Base-by-base conservation (phyloP, 2,329 filamentous ascomycete genomes). In the Ophiosphaerella korrae region DNA sequence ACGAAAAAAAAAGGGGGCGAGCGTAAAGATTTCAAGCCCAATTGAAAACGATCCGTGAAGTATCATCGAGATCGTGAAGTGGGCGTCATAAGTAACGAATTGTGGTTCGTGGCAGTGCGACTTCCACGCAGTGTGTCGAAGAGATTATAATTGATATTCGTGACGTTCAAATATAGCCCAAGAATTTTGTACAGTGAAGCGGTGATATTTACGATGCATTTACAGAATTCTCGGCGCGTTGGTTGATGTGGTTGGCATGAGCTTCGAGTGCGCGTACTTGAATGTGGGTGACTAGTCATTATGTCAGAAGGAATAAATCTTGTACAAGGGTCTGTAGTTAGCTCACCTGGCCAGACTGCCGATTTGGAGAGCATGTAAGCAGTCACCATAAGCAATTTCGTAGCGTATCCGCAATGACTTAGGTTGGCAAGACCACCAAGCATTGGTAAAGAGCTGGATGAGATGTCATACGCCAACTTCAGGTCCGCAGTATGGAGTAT, bases 271-370 rank as follows among this genome's bases (percentile, higher is more conserved):
- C 85, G 53, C 82, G 82, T 43, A 84, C 83, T 83, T 88, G 88
- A 42, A 88, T 79, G 70, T 85, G 85, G n/a, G 84, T 87, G 38
- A 88, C 85, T 87, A 59, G 16, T 32, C 38, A 9, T 26, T 7
- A 35, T 52, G 49, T 73, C 62, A 75, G 65, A 52, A 65, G 44
- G 29, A 40, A 6, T n/a, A 31, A 7, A 24, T 5, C 29, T 12
- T 5, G 9, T 34, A n/a, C 7, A 9, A 13, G 14, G 21, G 24
- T 14, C 42, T 26, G 11, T n/a, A 32, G 14, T 12, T 16, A 34
- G 78, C 86, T 80, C 78, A 92, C 89, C 88, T 72, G 92, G 92
- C 93, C 94, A 99, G 24, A 96, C 90, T 58, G 90, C 88, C 56
- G 90, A 89, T 75, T 91, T 91, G 61, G 92, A 89, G 56, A 97